Evolutionary conservation across 106 monocot species (phyloP).

Genomic region (Allium sativum): DNA sequence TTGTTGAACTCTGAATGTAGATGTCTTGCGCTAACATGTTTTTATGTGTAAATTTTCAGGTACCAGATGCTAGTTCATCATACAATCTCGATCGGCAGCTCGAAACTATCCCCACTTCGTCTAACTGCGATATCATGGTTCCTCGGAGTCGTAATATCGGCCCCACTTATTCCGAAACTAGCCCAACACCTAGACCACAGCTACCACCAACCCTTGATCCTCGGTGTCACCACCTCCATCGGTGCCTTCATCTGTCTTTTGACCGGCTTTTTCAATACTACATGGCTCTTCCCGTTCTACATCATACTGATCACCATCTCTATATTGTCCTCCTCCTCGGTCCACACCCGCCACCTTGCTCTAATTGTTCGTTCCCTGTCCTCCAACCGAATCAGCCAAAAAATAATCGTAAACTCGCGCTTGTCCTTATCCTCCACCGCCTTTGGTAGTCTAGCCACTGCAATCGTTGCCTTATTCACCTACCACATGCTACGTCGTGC

Average conservation of each 20-base stretch:
- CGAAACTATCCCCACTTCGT: constrained; percentile 21
- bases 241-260: constrained; percentile 35
- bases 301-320: constrained; percentile 19
- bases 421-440: constrained; percentile 24
- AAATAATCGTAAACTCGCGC: constrained; percentile 10
- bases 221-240: constrained; percentile 15
- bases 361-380: constrained; percentile 29
- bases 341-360: constrained; percentile 35
- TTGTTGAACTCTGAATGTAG: too few relatives aligned
- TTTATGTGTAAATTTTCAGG: constrained; percentile 8
- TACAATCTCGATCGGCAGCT: constrained; percentile 12
- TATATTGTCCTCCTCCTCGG: constrained; percentile 14
- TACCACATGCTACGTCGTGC: constrained; percentile 55
- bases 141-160: constrained; percentile 11
- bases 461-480: constrained; percentile 36
- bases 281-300: constrained; percentile 42
- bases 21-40: too few relatives aligned
- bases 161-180: constrained; percentile 17
- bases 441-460: constrained; percentile 25
- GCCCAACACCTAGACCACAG: constrained; percentile 35
- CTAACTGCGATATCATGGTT: constrained; percentile 48
- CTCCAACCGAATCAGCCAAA: not conserved
- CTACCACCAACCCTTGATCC: constrained; percentile 23
- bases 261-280: constrained; percentile 46
- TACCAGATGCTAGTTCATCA: constrained; percentile 23